phyloP scores from a whole-genome alignment of 805 yeast species.

The Wickerhamiella azyma region DNA sequence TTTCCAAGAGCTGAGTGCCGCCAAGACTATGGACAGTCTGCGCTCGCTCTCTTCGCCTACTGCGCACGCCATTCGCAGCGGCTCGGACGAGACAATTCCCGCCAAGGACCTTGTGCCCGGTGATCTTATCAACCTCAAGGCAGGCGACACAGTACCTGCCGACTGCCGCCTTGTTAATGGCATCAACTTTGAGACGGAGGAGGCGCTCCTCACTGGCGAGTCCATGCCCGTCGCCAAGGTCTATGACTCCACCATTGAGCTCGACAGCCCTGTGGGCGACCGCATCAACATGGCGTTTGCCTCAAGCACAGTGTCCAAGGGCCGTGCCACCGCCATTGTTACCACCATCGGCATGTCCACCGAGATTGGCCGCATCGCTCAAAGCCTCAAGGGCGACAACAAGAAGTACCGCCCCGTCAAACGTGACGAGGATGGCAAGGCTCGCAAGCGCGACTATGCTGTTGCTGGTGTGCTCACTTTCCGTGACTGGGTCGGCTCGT shows the following conservation, averaged over 20 bases:
- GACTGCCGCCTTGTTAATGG: conserved; percentile 74
- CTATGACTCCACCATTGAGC: conserved; percentile 22
- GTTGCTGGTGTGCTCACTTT: conserved; percentile 36
- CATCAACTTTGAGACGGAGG: conserved; percentile 70
- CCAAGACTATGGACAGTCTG: conserved; percentile 65
- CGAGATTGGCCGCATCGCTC: conserved; percentile 79
- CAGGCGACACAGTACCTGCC: conserved; percentile 80
- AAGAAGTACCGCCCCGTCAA: conserved; percentile 31
- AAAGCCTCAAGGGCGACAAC: conserved; percentile 28
- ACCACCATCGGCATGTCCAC: conserved; percentile 78
- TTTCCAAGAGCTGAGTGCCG: conserved; percentile 59
- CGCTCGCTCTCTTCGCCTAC: conserved; percentile 55
- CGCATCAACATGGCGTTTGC: conserved; percentile 72
- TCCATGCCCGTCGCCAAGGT: conserved; percentile 55
- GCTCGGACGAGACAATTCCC: conserved; percentile 40
- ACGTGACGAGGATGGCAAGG: conserved; percentile 32
- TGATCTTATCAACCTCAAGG: conserved; percentile 61
- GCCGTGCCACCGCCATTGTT: conserved; percentile 87
- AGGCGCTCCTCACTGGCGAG: conserved; percentile 85
- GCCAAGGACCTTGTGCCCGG: conserved; percentile 69
- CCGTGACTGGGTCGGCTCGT: conserved; percentile 45
- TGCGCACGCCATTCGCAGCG: conserved; percentile 53
- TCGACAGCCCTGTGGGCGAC: conserved; percentile 33
- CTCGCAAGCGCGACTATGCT: conserved; percentile 33
- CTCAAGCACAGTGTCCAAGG: conserved; percentile 93